Conservation (phyloP, 441 rosid species). For the Euphorbia schlechtendalii region DNA sequence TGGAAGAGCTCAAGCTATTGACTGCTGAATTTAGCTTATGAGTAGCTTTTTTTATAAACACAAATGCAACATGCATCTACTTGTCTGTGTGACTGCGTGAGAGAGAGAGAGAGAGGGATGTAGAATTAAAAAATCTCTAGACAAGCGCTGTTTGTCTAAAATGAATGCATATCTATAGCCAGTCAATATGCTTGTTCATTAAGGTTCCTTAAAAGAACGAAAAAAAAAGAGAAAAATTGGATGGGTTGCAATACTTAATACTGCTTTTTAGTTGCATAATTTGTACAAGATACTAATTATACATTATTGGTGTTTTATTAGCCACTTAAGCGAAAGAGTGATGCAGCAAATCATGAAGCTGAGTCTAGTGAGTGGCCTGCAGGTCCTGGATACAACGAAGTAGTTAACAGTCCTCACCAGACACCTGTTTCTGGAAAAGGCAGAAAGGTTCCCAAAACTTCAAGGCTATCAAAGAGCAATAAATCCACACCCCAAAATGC, state of each 20-base stretch:
- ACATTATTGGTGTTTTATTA: slow-evolving; percentile 21
- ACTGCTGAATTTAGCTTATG: neutral
- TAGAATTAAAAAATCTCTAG: too few species aligned
- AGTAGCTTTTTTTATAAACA: neutral
- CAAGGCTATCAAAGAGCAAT: slow-evolving; percentile 53
- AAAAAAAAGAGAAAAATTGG: too few species aligned
- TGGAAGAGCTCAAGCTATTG: neutral
- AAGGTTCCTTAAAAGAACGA: too few species aligned
- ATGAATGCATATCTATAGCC: too few species aligned
- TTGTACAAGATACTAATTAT: slow-evolving; percentile 18
- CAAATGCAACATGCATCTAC: neutral
- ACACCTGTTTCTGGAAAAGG: slow-evolving; percentile 78
- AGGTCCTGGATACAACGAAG: slow-evolving; percentile 43
- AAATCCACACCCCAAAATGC: slow-evolving; percentile 55
- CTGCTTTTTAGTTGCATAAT: neutral
- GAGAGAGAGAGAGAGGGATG: too few species aligned
- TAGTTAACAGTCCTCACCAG: slow-evolving; percentile 45
- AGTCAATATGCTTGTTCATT: too few species aligned
- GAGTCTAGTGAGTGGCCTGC: slow-evolving; percentile 50
- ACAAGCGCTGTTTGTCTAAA: too few species aligned
- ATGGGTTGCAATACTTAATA: neutral
- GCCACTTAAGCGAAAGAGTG: slow-evolving; percentile 79
- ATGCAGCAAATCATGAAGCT: slow-evolving; percentile 39
- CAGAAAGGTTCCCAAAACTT: slow-evolving; percentile 56
- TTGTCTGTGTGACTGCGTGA: neutral